Evolutionary conservation across 257 asterid species (phyloP), one percentile per base, ranked within the genome.

Genomic region (Solanum acaule): DNA sequence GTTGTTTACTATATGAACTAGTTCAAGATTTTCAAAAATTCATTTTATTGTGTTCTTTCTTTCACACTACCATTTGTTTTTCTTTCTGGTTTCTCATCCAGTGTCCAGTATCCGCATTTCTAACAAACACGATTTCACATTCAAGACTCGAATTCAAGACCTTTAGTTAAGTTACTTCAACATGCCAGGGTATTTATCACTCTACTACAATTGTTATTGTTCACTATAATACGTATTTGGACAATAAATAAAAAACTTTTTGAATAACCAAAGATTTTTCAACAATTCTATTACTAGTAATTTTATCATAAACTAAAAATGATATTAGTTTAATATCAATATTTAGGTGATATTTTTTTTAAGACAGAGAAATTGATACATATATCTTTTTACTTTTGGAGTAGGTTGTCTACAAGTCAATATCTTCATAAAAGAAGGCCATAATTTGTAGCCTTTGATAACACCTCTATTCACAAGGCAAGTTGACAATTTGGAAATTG

Each of bases 181-280:
- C 76, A 29, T 18, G 4, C 0, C 0, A 33, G 0, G 0, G 2
- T 31, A 8, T 0, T 33, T 33, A 16, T 0, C 13, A 3, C 4
- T 33, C 13, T 11, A 71, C 14, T 11, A 16, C 25, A 33, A 33
- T 1, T 10, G 1, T 71, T 10, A 1, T 71, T 8, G 40, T 29
- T 67, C 22, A 11, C 15, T 63, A 18, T 1, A 0, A 33, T 33
- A 72, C 15, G 2, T 72, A 18, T 4, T 72, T 72, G 44, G 0
- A 72, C 4, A 0, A 23, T 33, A 18, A 72, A 10, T 22, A 2
- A 35, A 22, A 10, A 20, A 20, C 59, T 22, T 13, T 77, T 81
- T 27, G 11, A 44, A 46, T 29, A 29, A 46, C 23, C 10, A 46
- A 40, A 78, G 15, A 15, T 79, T 44, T 9, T 79, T 25, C 79